These are phyloP conservation scores for Suhomyces taliae DNA, from an alignment of 1,139 yeast genomes.

Conservation along the genomic window DNA sequence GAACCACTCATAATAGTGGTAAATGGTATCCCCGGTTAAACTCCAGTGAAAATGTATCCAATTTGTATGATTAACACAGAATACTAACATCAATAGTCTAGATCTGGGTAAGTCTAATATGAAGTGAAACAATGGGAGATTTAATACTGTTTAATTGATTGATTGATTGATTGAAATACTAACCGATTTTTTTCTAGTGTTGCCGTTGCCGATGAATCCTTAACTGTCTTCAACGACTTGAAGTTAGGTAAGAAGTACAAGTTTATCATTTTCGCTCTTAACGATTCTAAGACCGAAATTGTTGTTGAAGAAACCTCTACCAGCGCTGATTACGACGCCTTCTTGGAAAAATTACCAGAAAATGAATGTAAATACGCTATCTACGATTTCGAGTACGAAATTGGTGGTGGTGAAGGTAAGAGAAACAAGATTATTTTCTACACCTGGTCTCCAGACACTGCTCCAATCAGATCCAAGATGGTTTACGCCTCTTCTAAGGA, in stretches of 20 bases:
- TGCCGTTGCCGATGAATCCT: slow-evolving; percentile 92
- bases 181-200: slow-evolving; percentile 53
- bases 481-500: slow-evolving; percentile 97
- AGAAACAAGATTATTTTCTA: slow-evolving; percentile 90
- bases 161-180: slow-evolving; percentile 15
- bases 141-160: too few relatives aligned
- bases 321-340: slow-evolving; percentile 73
- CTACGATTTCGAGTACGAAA: slow-evolving; percentile 93
- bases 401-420: slow-evolving; percentile 90
- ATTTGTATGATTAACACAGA: background rate
- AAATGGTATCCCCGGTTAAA: too few relatives aligned
- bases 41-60: background rate
- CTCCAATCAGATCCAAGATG: slow-evolving; percentile 94
- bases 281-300: slow-evolving; percentile 84
- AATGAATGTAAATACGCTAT: slow-evolving; percentile 95
- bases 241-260: slow-evolving; percentile 91
- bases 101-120: slow-evolving; percentile 59
- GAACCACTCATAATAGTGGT: too few relatives aligned
- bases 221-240: slow-evolving; percentile 90
- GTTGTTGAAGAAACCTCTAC: slow-evolving; percentile 83
- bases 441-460: slow-evolving; percentile 98
- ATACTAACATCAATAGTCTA: slow-evolving; percentile 42
- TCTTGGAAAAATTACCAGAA: slow-evolving; percentile 88
- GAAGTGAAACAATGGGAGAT: background rate
- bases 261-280: slow-evolving; percentile 77